phyloP scores from a whole-genome alignment of 768 basidiomycete species.

The Psilocybe subaeruginosa region DNA sequence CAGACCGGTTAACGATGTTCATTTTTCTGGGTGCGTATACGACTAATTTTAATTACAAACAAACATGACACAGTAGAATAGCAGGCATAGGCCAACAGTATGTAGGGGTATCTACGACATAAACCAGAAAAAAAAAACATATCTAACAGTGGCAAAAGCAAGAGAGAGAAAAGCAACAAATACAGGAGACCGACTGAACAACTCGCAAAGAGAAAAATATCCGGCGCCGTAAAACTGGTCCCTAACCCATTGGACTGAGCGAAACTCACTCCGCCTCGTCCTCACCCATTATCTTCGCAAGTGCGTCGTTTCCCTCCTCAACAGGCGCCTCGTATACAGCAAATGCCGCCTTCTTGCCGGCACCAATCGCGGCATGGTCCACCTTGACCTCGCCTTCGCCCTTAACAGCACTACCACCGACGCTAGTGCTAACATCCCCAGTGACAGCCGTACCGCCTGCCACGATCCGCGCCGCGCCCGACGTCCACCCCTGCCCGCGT shows the following conservation, averaged over 20 bases:
- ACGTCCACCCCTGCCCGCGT: conserved; percentile 76
- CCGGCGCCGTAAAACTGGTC: neutral
- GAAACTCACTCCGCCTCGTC: conserved; percentile 25
- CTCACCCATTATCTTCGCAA: conserved; percentile 71
- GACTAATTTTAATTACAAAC: neutral
- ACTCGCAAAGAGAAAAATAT: too few species aligned
- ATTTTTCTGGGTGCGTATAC: neutral
- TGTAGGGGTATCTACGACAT: too few species aligned
- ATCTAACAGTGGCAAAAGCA: too few species aligned
- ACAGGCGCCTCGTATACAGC: conserved; percentile 75
- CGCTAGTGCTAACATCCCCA: conserved; percentile 6
- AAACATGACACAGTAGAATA: neutral
- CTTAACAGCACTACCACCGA: conserved; percentile 15
- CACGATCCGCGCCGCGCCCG: conserved; percentile 29
- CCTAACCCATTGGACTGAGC: neutral
- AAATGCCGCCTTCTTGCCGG: conserved; percentile 59
- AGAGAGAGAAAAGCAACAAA: too few species aligned
- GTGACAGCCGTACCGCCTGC: conserved; percentile 13
- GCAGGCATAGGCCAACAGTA: neutral
- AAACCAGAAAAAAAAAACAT: too few species aligned
- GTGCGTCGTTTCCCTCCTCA: conserved; percentile 63
- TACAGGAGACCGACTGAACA: too few species aligned
- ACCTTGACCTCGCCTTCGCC: conserved; percentile 5
- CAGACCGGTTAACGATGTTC: too few species aligned
- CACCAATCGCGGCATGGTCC: conserved; percentile 16